Evolutionary conservation across 345 rosid genomes (phyloP).

Genomic region (Corchorus capsularis): DNA sequence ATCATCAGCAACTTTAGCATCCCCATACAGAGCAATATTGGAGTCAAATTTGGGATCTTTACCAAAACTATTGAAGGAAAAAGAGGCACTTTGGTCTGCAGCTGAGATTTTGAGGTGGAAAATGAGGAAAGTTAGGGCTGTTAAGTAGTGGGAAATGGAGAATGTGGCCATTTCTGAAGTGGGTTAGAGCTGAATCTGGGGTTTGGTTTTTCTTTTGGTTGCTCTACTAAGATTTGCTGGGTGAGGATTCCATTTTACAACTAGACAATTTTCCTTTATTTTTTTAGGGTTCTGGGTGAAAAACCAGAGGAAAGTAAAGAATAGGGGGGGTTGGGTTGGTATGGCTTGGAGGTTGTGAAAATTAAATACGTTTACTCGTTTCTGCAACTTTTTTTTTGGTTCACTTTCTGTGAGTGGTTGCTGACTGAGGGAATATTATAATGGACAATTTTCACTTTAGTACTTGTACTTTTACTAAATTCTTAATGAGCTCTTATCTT

Average conservation of each 20-base stretch:
- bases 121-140: conserved; percentile 30
- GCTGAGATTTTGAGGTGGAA: conserved; percentile 35
- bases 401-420: conserved; percentile 45
- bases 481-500: not conserved
- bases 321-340: conserved; percentile 16
- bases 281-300: conserved; percentile 31
- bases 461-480: conserved; percentile 17
- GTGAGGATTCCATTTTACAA: conserved; percentile 37
- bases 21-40: conserved; percentile 60
- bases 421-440: conserved; percentile 50
- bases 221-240: conserved; percentile 35
- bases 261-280: not conserved
- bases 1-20: conserved; percentile 48
- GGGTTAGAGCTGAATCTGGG: conserved; percentile 35
- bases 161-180: conserved; percentile 51
- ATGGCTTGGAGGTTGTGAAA: conserved; percentile 49
- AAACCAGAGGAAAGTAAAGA: conserved; percentile 34
- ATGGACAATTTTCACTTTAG: conserved; percentile 32
- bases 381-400: conserved; percentile 34
- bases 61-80: conserved; percentile 48
- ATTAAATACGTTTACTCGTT: conserved; percentile 49
- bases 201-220: not conserved
- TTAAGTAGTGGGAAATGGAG: conserved; percentile 35
- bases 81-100: conserved; percentile 48
- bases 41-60: conserved; percentile 57